A percentile compares a stretch with the other conserved stretches of the same genome.
Evolutionary conservation across 164 flowering plant species (phyloP).

Genomic region (Euptelea pleiosperma): DNA sequence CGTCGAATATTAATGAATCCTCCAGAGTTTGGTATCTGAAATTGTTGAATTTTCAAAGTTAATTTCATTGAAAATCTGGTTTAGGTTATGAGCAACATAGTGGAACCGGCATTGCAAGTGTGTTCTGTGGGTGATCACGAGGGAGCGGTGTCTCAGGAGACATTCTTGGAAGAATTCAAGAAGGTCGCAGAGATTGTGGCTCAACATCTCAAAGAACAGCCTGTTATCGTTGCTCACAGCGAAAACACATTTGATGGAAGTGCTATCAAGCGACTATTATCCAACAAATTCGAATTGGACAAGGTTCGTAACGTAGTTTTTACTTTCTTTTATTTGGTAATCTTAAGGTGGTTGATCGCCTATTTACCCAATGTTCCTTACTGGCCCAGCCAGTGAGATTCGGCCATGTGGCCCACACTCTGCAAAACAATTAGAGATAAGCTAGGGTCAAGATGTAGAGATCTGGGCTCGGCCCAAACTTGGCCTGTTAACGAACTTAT

Average conservation of each 20-base stretch:
- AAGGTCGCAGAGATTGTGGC: slow-evolving; percentile 44
- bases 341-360: too few relatives aligned
- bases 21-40: too few relatives aligned
- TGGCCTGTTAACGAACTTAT: too few relatives aligned
- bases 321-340: too few relatives aligned
- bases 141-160: slow-evolving; percentile 47
- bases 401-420: too few relatives aligned
- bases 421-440: too few relatives aligned
- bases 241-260: slow-evolving; percentile 87
- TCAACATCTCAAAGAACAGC: slow-evolving; percentile 62
- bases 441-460: too few relatives aligned
- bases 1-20: too few relatives aligned
- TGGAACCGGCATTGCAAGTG: slow-evolving; percentile 65
- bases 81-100: slow-evolving; percentile 67
- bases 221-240: slow-evolving; percentile 91
- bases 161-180: slow-evolving; percentile 57
- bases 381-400: too few relatives aligned
- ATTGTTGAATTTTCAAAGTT: not conserved
- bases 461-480: too few relatives aligned
- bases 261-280: slow-evolving; percentile 61
- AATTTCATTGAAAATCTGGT: not conserved
- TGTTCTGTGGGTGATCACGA: slow-evolving; percentile 19
- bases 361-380: too few relatives aligned
- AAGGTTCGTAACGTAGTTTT: slow-evolving; percentile 63
- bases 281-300: slow-evolving; percentile 81